Base-by-base conservation (phyloP, 148 eudicot genomes). In the Nepenthes mirabilis region DNA sequence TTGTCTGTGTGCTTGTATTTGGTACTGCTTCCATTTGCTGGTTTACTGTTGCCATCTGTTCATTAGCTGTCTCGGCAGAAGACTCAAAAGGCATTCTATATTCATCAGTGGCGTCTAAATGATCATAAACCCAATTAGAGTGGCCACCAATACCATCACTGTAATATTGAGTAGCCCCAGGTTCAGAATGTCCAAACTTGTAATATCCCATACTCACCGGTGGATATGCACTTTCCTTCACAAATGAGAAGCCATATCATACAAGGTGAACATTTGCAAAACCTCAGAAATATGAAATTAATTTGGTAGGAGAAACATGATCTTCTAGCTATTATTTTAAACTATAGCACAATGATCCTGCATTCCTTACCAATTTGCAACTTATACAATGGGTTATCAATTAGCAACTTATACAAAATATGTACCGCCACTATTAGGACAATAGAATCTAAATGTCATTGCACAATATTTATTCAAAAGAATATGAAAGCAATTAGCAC, bases 131-230 rank as follows among this genome's bases (percentile, higher is more conserved):
- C 63, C 69, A 74, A 69, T 74, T 82, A 48, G 79, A 69, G 40
- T 83, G 23, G 23, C 23, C 23, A 23, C 23, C 23, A 23, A 23
- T 70, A 61, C 72, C 69, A 66, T 80, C 78, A 74, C 67, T 77
- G 72, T 80, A 91, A 69, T 78, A 88, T 10, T 93, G 85, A 56
- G 80, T 59, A 66, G 73, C 70, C 54, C 83, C 91, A 6, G 87
- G 85, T 48, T 84, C 99, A 43, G 85, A 79, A 61, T 78, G 80
- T 36, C 89, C 97, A 72, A 80, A 89, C 66, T 93, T 93, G 85
- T 86, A 93, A 55, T 73, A 66, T 52, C 77, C 83, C 45, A 78
- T 62, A 48, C 75, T 83, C 58, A 75, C 74, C 47, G 88, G 69
- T 49, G 96, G 82, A 66, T 86, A 82, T 47, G 69, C 68, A 72